phyloP scores from a whole-genome alignment of 192 early-diverging fungal species.

The Coemansia sp. region DNA sequence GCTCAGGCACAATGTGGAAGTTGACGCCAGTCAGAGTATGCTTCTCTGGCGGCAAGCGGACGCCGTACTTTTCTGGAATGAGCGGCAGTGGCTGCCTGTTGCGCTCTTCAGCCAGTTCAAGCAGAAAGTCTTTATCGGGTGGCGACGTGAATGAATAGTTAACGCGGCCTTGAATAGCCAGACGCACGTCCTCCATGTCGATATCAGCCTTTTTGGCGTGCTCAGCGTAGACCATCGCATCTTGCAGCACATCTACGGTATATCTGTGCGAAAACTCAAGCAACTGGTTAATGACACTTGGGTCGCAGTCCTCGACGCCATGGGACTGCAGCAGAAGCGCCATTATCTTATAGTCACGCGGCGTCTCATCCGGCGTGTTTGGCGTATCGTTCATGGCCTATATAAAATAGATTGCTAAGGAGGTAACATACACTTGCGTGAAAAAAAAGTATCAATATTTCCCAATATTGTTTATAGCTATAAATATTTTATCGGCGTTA shows the following conservation, averaged over 20 bases:
- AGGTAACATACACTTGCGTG: neutral
- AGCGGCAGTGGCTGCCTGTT: slow-evolving; percentile 75
- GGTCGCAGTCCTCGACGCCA: slow-evolving; percentile 87
- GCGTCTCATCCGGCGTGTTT: slow-evolving; percentile 53
- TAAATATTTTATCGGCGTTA: neutral
- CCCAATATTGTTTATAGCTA: neutral
- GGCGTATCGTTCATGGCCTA: slow-evolving; percentile 46
- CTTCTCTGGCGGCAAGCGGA: slow-evolving; percentile 73
- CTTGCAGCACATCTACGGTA: slow-evolving; percentile 87
- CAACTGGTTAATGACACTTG: slow-evolving; percentile 86
- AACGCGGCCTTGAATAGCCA: slow-evolving; percentile 91
- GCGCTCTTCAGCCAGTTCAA: slow-evolving; percentile 74
- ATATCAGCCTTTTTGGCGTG: slow-evolving; percentile 83
- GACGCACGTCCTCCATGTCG: slow-evolving; percentile 79
- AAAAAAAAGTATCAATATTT: neutral
- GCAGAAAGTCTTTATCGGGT: slow-evolving; percentile 85
- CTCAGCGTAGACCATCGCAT: slow-evolving; percentile 89
- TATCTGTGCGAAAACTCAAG: slow-evolving; percentile 94
- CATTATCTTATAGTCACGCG: slow-evolving; percentile 76
- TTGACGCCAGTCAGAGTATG: slow-evolving; percentile 77
- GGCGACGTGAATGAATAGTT: slow-evolving; percentile 89
- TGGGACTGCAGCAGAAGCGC: slow-evolving; percentile 82
- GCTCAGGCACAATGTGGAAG: slow-evolving; percentile 74
- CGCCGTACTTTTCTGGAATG: slow-evolving; percentile 79
- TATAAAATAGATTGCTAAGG: neutral